phyloP scores from a whole-genome alignment of 768 basidiomycete genomes.

The Tylopilus plumbeoviolaceoides region DNA sequence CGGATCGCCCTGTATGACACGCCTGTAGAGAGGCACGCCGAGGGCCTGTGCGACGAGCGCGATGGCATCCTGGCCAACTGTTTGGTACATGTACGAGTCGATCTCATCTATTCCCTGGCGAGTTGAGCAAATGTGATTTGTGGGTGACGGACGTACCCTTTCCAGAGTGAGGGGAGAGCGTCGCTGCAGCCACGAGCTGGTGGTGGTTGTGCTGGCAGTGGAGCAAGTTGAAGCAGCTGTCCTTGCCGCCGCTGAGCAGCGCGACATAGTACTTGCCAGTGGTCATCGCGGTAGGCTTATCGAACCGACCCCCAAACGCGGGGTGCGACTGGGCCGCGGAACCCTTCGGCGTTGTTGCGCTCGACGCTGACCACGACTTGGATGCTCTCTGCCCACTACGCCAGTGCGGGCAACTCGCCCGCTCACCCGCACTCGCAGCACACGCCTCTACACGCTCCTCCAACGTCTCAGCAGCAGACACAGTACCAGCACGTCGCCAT shows the following conservation, averaged over 20 bases:
- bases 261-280: slow-evolving; percentile 95
- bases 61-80: slow-evolving; percentile 95
- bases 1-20: slow-evolving; percentile 76
- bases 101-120: slow-evolving; percentile 73
- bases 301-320: slow-evolving; percentile 18
- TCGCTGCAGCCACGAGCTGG: slow-evolving; percentile 82
- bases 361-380: slow-evolving; percentile 10
- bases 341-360: not conserved
- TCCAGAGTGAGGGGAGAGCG: slow-evolving; percentile 77
- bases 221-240: slow-evolving; percentile 92
- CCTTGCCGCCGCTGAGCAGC: slow-evolving; percentile 95
- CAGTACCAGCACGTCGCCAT: slow-evolving; percentile 26
- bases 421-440: slow-evolving; percentile 20
- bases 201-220: slow-evolving; percentile 88
- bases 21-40: slow-evolving; percentile 80
- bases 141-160: slow-evolving; percentile 54
- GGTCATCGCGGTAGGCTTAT: slow-evolving; percentile 16
- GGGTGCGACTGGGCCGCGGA: not conserved
- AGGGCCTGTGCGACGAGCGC: slow-evolving; percentile 81
- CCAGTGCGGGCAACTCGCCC: slow-evolving; percentile 13
- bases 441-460: slow-evolving; percentile 28
- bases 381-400: slow-evolving; percentile 72
- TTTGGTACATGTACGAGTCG: slow-evolving; percentile 98
- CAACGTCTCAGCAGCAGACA: slow-evolving; percentile 17
- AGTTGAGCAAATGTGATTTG: slow-evolving; percentile 1